These are phyloP conservation scores for Lomentospora prolificans DNA, from an alignment of 2,329 filamentous ascomycete genomes.

Conservation along the genomic window DNA sequence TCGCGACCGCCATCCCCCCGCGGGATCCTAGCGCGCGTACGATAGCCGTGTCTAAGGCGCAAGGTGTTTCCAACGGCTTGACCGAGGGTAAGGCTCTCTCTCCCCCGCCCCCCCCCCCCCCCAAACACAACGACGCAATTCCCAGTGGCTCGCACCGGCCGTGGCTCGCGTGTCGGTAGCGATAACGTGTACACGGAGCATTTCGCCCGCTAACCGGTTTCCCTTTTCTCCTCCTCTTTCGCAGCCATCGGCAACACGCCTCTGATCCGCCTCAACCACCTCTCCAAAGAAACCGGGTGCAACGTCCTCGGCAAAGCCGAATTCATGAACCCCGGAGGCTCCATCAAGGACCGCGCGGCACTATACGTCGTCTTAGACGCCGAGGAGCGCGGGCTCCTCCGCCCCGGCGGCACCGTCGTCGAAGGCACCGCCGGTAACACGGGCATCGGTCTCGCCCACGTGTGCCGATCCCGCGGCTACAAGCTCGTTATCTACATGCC, in stretches of 20 bases:
- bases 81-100: conserved; percentile 58
- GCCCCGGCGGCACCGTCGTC: conserved; percentile 83
- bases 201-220: too few relatives aligned
- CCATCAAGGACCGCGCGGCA: conserved; percentile 91
- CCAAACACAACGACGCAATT: not conserved
- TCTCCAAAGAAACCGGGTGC: conserved; percentile 87
- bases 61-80: conserved; percentile 68
- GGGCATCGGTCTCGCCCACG: conserved; percentile 92
- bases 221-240: not conserved
- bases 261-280: conserved; percentile 76
- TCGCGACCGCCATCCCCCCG: conserved; percentile 50
- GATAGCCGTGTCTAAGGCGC: conserved; percentile 66
- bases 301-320: conserved; percentile 93
- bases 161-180: not conserved
- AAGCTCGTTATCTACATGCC: conserved; percentile 99
- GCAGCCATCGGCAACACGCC: conserved; percentile 95
- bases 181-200: too few relatives aligned
- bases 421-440: conserved; percentile 98
- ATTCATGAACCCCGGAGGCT: conserved; percentile 96
- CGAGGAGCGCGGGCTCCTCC: conserved; percentile 74
- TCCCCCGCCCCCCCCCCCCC: not conserved
- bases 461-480: conserved; percentile 87
- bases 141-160: not conserved
- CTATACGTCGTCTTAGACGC: conserved; percentile 91
- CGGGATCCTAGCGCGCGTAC: conserved; percentile 46